A percentile compares a stretch with the other conserved stretches of the same genome.
Evolutionary conservation across 129 eudicot genomes (phyloP).

Genomic region (Tanacetum coccineum): DNA sequence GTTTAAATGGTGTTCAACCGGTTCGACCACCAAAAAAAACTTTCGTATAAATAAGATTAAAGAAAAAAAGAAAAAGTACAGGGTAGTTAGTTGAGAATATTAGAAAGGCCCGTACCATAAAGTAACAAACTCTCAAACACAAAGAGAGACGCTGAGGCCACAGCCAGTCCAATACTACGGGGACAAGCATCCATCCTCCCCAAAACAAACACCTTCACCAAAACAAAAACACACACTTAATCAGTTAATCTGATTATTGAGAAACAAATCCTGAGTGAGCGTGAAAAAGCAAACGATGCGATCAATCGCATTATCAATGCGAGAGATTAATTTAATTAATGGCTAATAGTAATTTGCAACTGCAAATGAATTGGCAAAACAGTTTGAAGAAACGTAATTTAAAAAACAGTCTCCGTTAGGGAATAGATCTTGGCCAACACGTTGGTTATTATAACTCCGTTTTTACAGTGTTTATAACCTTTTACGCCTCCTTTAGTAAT

Average conservation of each 20-base stretch:
- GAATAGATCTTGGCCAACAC: conserved; percentile 83
- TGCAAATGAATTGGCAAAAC: conserved; percentile 94
- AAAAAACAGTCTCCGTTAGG: conserved; percentile 80
- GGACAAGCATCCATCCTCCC: no score
- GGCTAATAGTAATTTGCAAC: conserved; percentile 41
- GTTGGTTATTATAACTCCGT: conserved; percentile 90
- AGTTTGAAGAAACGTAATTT: conserved; percentile 47
- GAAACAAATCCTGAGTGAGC: conserved; percentile 15
- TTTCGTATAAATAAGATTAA: no score
- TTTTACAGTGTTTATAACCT: conserved; percentile 95
- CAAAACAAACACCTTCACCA: no score
- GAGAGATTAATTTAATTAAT: conserved; percentile 18
- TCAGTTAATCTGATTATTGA: no score
- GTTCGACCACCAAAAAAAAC: no score
- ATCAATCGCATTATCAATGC: conserved; percentile 37
- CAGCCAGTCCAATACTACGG: no score
- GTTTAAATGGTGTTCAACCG: no score
- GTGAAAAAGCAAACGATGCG: conserved; percentile 43
- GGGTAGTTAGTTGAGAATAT: conserved; percentile 9
- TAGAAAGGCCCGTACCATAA: conserved; percentile 12
- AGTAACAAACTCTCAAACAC: not conserved
- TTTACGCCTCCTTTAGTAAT: conserved; percentile 94
- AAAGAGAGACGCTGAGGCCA: not conserved
- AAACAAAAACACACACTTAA: no score
- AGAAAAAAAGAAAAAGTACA: conserved; percentile 5